Conservation (phyloP, 2,329 filamentous ascomycete genomes). For the Ascochyta pisi region DNA sequence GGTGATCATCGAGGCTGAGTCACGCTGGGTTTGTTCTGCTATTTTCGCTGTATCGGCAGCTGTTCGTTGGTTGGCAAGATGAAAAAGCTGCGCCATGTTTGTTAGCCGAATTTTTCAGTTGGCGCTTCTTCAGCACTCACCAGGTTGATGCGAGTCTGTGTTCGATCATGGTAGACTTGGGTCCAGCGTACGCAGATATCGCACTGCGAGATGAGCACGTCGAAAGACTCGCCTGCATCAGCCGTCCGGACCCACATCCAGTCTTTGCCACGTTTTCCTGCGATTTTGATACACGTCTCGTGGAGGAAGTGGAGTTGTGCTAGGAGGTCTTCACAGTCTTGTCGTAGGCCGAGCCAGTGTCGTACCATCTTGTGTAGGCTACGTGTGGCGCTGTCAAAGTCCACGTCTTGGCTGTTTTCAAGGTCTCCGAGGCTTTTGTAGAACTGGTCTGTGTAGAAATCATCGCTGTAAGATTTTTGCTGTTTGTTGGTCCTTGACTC, state of each 20-base stretch:
- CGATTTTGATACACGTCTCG: slow-evolving; percentile 13
- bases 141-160: slow-evolving; percentile 30
- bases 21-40: slow-evolving; percentile 30
- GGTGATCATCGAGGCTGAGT: slow-evolving; percentile 38
- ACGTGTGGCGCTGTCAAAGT: slow-evolving; percentile 22
- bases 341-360: slow-evolving; percentile 30
- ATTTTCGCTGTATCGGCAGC: slow-evolving; percentile 27
- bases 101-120: no score
- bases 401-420: slow-evolving; percentile 2
- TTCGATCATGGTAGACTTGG: slow-evolving; percentile 27
- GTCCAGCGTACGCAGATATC: slow-evolving; percentile 32
- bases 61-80: slow-evolving; percentile 30
- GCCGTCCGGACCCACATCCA: slow-evolving; percentile 17
- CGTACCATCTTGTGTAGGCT: slow-evolving; percentile 26
- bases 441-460: no score
- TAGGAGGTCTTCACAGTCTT: slow-evolving; percentile 27
- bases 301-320: slow-evolving; percentile 27
- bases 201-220: slow-evolving; percentile 24
- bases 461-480: not conserved
- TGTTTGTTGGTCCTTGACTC: not conserved
- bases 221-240: slow-evolving; percentile 25
- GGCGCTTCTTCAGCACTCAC: slow-evolving; percentile 12
- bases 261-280: not conserved
- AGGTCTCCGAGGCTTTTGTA: not conserved
- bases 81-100: slow-evolving; percentile 11